Conservation (phyloP, 179 eudicot genomes). For the Corrigiola litoralis region DNA sequence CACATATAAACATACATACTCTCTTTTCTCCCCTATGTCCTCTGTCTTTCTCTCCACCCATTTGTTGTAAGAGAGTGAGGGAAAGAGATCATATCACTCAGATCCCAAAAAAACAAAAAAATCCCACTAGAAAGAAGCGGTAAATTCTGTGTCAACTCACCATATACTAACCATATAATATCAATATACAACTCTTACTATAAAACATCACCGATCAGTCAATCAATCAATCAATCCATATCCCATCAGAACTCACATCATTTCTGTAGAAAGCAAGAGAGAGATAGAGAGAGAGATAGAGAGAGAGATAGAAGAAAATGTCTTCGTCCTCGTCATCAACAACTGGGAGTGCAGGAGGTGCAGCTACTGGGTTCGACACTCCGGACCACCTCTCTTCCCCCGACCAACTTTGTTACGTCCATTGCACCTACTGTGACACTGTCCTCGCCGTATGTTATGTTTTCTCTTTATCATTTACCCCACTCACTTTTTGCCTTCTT, state of each 20-base stretch:
- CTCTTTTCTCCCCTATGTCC: not conserved
- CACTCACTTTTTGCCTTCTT: not conserved
- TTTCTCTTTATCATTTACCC: too few species aligned
- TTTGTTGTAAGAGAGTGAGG: conserved; percentile 16
- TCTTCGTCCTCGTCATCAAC: conserved; percentile 35
- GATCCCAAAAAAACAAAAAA: conserved; percentile 20
- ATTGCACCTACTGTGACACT: conserved; percentile 77
- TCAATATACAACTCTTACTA: conserved; percentile 5
- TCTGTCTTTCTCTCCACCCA: conserved; percentile 28
- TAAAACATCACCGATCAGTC: conserved; percentile 30
- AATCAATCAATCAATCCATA: conserved; percentile 34
- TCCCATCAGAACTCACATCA: conserved; percentile 14
- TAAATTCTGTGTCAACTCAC: too few species aligned
- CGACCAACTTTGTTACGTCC: conserved; percentile 96
- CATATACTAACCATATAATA: too few species aligned
- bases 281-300: not conserved
- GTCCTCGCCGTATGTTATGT: conserved; percentile 86
- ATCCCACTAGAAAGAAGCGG: not conserved
- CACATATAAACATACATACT: not conserved
- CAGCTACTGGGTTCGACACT: not conserved
- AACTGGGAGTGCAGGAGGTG: conserved; percentile 18
- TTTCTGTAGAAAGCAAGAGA: not conserved
- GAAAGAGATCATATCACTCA: not conserved
- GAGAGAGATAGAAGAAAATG: conserved; percentile 1
- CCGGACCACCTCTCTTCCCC: conserved; percentile 37